Evolutionary conservation across 2,329 filamentous ascomycete genomes (phyloP), one percentile per base, ranked within the genome.

Genomic region (Sporothrix mexicana): DNA sequence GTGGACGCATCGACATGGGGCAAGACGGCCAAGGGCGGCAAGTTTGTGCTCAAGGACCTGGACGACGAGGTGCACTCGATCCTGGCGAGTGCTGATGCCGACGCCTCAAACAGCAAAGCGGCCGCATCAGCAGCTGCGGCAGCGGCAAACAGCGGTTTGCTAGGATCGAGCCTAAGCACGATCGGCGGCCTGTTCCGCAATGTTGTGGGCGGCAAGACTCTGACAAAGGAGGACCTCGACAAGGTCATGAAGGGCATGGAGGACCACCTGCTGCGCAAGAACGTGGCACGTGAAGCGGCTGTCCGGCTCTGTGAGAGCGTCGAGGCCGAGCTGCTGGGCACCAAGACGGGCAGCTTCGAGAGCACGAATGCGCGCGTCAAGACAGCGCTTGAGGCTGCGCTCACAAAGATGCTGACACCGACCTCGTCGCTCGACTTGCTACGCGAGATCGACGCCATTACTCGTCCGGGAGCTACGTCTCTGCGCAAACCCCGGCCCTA

Each of bases 171-270:
- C 72, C 86, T 97, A 73, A 94, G 90, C 79, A 93, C 93, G 15
- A 92, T 98, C 75, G 91, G 93, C 71, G 93, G 94, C 20, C 88
- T 98, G 72, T 97, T 99, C 85, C 90, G 94, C 76, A 98, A 98
- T 79, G 92, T 99, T 53, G 92, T 99, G 0, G 96, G 96, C 71
- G 96, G 97, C 75, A 98, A 98, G 85, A 93, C 92, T 0, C 84
- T 99, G 78, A 97, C 94, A 0, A 93, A 94, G 80, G 89, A 92
- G 76, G 95, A 98, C 79, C 87, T 99, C 25, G 92, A 94, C 75
- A 97, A 97, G 81, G 93, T 96, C 1, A 91, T 99, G 84, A 96
- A 95, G 82, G 93, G 92, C 45, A 98, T 99, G 94, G 94, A 98
- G 80, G 94, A 97, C 73, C 95, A 98, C 80, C 85, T 99, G 7